phyloP scores from a whole-genome alignment of 2,329 filamentous ascomycete species.

The Thermomyces lanuginosus region DNA sequence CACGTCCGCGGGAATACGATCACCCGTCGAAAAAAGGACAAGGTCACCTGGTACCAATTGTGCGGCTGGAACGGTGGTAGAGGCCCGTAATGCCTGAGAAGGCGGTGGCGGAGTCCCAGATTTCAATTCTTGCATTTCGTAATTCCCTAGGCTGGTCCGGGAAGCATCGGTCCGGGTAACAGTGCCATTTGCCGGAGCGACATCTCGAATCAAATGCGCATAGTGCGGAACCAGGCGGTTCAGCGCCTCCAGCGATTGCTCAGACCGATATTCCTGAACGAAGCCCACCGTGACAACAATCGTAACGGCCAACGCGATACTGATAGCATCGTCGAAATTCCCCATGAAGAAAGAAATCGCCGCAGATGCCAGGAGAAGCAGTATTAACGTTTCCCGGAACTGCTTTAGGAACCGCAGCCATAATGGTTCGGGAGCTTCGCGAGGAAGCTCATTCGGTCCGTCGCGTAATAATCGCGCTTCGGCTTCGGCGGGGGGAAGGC shows the following conservation, averaged over 20 bases:
- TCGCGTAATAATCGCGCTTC: slow-evolving; percentile 61
- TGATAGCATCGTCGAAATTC: slow-evolving; percentile 87
- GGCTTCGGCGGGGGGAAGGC: slow-evolving; percentile 67
- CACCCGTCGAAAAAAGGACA: slow-evolving; percentile 85
- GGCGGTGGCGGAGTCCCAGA: slow-evolving; percentile 34
- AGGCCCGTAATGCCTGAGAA: slow-evolving; percentile 54
- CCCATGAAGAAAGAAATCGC: slow-evolving; percentile 77
- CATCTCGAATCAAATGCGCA: slow-evolving; percentile 72
- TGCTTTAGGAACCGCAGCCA: slow-evolving; percentile 94
- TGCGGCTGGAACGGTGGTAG: slow-evolving; percentile 69
- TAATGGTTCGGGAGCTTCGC: slow-evolving; percentile 81
- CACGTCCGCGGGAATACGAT: slow-evolving; percentile 90
- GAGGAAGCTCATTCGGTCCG: slow-evolving; percentile 86
- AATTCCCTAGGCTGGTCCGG: slow-evolving; percentile 18
- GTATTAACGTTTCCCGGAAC: slow-evolving; percentile 87
- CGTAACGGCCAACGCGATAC: slow-evolving; percentile 87
- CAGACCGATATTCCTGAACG: slow-evolving; percentile 90
- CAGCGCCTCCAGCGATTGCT: slow-evolving; percentile 90
- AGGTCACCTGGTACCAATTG: slow-evolving; percentile 85
- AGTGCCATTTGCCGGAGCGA: slow-evolving; percentile 13
- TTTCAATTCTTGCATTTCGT: slow-evolving; percentile 35
- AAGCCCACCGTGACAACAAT: slow-evolving; percentile 96
- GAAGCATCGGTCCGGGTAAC: slow-evolving; percentile 11
- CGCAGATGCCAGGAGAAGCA: slow-evolving; percentile 79
- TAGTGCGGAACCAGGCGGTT: slow-evolving; percentile 89